Percentiles rank a stretch among this genome's conserved stretches.
These are phyloP conservation scores for Talaromyces thailandensis DNA, from an alignment of 495 filamentous ascomycete species.

Conservation along the genomic window DNA sequence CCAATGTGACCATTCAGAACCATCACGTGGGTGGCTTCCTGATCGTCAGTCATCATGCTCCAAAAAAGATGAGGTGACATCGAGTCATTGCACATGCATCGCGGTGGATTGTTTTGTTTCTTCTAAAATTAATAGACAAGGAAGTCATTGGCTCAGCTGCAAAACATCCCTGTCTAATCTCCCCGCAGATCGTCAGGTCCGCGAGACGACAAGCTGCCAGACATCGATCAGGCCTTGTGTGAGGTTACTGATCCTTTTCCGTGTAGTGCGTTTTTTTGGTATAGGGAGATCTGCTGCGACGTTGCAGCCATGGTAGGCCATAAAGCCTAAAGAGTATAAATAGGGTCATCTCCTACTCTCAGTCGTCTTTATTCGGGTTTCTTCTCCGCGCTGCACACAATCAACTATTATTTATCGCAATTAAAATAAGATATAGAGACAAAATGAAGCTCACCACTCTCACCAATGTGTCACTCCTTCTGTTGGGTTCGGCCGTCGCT, in stretches of 20 bases:
- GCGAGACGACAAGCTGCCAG: not conserved
- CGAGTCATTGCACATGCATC: not conserved
- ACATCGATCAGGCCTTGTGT: not conserved
- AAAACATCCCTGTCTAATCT: not conserved
- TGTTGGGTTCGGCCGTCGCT: slow-evolving; percentile 13
- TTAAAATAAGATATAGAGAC: not conserved
- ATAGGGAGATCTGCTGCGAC: not conserved
- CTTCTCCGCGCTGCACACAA: not conserved
- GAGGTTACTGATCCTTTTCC: not conserved
- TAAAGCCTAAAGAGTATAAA: not conserved
- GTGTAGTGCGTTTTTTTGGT: not conserved
- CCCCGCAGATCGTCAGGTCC: not conserved
- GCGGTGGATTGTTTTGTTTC: not conserved
- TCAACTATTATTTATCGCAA: not conserved
- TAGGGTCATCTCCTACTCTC: not conserved
- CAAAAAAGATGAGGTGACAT: not conserved
- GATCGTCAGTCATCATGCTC: not conserved
- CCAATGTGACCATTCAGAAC: not conserved
- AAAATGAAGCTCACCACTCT: slow-evolving; percentile 1
- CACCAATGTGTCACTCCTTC: slow-evolving; percentile 2
- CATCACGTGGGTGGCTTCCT: not conserved
- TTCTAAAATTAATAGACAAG: no score
- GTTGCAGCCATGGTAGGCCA: not conserved
- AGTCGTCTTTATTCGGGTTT: not conserved
- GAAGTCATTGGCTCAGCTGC: not conserved